Evolutionary conservation across 2,329 filamentous ascomycete species (phyloP).

Genomic region (Neoscytalidium dimidiatum): DNA sequence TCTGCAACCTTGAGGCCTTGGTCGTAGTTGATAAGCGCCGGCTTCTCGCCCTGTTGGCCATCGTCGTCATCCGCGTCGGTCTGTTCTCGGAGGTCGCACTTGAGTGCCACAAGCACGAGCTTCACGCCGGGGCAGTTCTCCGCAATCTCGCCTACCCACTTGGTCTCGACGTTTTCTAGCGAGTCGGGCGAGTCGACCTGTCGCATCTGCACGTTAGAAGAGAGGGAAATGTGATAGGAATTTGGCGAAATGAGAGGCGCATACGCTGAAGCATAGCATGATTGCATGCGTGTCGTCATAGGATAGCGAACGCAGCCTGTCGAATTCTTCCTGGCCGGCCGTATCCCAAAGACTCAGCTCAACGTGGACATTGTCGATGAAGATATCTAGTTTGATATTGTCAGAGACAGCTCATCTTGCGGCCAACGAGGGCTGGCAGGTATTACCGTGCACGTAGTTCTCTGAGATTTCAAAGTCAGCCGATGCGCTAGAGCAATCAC

Average conservation of each 20-base stretch:
- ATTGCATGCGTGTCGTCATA: constrained; percentile 98
- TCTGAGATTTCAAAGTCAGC: constrained; percentile 53
- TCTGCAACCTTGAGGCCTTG: constrained; percentile 88
- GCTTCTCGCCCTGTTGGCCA: constrained; percentile 42
- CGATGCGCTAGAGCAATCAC: not conserved
- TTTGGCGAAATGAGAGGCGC: not conserved
- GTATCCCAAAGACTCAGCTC: constrained; percentile 98
- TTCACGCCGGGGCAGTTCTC: constrained; percentile 97
- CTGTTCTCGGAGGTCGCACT: constrained; percentile 90
- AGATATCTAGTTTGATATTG: constrained; percentile 72
- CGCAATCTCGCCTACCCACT: constrained; percentile 97
- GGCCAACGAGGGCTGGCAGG: not conserved
- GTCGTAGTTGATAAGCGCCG: constrained; percentile 82
- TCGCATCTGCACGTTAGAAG: not conserved
- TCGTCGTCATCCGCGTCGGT: constrained; percentile 65
- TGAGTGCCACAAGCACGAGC: constrained; percentile 90
- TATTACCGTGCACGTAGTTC: constrained; percentile 94
- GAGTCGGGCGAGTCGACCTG: constrained; percentile 90
- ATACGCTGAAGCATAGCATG: constrained; percentile 92
- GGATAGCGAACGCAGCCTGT: constrained; percentile 88
- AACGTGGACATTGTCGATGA: constrained; percentile 95
- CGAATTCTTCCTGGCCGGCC: constrained; percentile 98
- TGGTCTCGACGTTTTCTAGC: constrained; percentile 96
- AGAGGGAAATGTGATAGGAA: not conserved
- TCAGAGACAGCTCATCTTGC: constrained; percentile 1